These are phyloP conservation scores for Metarhizium sp. DNA, from an alignment of 2,329 filamentous ascomycete species.

Conservation along the genomic window DNA sequence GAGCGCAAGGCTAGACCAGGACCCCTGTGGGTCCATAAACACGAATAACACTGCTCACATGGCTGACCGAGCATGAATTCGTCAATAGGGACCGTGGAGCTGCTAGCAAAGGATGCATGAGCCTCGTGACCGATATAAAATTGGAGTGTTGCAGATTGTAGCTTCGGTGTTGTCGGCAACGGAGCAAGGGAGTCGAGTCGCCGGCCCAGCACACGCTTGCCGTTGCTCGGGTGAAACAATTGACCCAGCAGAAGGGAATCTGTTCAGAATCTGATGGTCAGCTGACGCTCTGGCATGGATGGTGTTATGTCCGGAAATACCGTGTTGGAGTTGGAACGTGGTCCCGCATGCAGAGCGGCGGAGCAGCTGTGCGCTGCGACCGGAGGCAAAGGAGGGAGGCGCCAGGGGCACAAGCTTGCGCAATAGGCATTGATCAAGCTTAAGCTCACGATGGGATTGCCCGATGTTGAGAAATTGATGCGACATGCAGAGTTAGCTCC, in stretches of 20 bases:
- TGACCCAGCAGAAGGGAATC: background rate
- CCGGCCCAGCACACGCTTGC: too few species aligned
- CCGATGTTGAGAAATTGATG: background rate
- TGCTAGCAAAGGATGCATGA: background rate
- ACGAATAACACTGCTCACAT: background rate
- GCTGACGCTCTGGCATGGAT: background rate
- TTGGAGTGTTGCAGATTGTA: background rate
- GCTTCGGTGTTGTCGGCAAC: background rate
- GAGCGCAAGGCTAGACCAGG: background rate
- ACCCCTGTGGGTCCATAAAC: background rate
- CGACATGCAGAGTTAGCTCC: background rate
- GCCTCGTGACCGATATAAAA: background rate
- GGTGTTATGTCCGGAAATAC: background rate
- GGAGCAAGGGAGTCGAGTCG: background rate
- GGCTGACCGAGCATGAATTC: background rate
- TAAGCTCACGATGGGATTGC: background rate
- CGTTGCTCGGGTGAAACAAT: background rate
- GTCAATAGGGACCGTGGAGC: background rate
- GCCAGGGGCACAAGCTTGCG: background rate
- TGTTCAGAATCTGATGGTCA: background rate
- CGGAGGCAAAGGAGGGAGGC: background rate
- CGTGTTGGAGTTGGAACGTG: background rate
- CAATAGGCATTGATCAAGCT: background rate
- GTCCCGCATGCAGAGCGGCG: background rate
- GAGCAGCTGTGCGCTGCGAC: background rate